Conservation (phyloP, 129 eudicot genomes). For the Helichrysum umbraculigerum region DNA sequence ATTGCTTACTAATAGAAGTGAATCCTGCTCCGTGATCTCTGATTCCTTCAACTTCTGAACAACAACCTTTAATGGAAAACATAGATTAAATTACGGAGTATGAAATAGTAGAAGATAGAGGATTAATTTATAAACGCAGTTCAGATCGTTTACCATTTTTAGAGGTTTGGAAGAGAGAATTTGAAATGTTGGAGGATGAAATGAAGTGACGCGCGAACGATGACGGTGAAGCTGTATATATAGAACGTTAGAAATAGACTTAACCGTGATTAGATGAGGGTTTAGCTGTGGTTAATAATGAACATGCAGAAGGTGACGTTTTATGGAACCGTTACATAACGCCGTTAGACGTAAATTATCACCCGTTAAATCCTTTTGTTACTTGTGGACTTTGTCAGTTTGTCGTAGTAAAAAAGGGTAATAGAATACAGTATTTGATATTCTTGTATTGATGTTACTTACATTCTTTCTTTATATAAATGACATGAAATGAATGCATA, state of each 20-base stretch:
- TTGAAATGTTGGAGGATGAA: conserved; percentile 23
- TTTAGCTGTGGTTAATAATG: background rate
- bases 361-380: background rate
- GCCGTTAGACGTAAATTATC: background rate
- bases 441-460: too few species aligned
- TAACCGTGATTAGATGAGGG: background rate
- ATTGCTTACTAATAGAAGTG: conserved; percentile 74
- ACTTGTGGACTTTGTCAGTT: too few species aligned
- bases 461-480: too few species aligned
- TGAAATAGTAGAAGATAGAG: conserved; percentile 9
- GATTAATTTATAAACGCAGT: background rate
- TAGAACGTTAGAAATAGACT: background rate
- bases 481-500: too few species aligned
- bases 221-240: background rate
- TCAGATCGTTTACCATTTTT: conserved; percentile 35
- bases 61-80: conserved; percentile 56
- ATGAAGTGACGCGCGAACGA: conserved; percentile 33
- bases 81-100: conserved; percentile 13
- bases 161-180: conserved; percentile 11
- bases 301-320: background rate
- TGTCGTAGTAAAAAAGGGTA: too few species aligned
- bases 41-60: conserved; percentile 92
- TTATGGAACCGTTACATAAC: background rate
- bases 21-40: conserved; percentile 95
- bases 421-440: too few species aligned